Evolutionary conservation across 2,329 filamentous ascomycete genomes (phyloP), one percentile per base, ranked within the genome.

Genomic region (Neofusicoccum kwambonambiense): DNA sequence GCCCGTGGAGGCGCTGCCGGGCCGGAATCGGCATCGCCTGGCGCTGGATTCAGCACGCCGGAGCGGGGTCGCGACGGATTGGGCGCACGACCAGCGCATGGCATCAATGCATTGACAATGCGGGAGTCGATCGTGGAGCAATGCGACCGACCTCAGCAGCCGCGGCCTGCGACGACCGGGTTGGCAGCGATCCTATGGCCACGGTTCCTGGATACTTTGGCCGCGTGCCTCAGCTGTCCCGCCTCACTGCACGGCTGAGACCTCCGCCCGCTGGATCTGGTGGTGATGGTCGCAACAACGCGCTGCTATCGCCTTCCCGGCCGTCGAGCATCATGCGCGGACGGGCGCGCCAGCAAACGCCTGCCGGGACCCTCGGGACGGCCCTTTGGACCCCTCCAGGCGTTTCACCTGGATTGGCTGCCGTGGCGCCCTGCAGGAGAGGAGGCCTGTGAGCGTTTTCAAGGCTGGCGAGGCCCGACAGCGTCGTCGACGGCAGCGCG

Each of bases 61-160:
- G 22, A 44, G 56, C 56, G 56, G 56, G 56, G 56, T 47, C 31
- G 31, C 41, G 56, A 60, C 56, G 56, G 56, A 60, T 60, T 60
- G 41, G 56, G 56, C 22, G n/a, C 52, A 7, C 52, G 52, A 7
- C 49, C 12, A 51, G 6, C 49, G 31, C 17, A 34, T 39, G 34
- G 15, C 41, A 31, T 31, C 27, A 31, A 31, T 31, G 27, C 27
- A 22, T 22, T 22, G 19, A 22, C 19, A 22, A 22, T 22, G 19
- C 19, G 19, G 19, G 19, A 22, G 19, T 22, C 19, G 27, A 31
- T 7, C 27, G 27, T 31, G 27, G 27, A 31, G 27, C 27, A 5
- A 31, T 7, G 27, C 27, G 37, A 11, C 37, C 13, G 37, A 39
- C 37, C 7, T 31, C 27, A 31, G 27, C 27, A 44, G 15, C 41